phyloP scores from a whole-genome alignment of 768 basidiomycete genomes.

The Kwoniella europaea region DNA sequence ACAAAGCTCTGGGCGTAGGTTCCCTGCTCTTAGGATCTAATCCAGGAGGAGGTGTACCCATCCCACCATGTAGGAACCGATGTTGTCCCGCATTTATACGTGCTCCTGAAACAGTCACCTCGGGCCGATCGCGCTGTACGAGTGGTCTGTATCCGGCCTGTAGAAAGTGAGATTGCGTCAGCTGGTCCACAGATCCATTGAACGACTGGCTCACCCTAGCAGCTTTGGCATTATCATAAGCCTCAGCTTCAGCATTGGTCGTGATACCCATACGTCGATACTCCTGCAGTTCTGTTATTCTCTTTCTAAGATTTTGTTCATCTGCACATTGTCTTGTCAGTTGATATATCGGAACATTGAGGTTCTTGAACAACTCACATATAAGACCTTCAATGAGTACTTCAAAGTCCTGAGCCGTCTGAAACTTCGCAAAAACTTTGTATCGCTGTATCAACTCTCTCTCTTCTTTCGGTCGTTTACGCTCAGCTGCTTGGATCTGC shows the following conservation, averaged over 20 bases:
- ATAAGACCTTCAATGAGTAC: slow-evolving; percentile 83
- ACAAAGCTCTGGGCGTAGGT: slow-evolving; percentile 26
- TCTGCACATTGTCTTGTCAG: slow-evolving; percentile 63
- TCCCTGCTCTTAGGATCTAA: slow-evolving; percentile 35
- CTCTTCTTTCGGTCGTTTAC: slow-evolving; percentile 88
- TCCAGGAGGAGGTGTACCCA: slow-evolving; percentile 42
- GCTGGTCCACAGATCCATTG: not conserved
- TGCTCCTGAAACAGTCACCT: slow-evolving; percentile 35
- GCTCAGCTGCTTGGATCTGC: slow-evolving; percentile 87
- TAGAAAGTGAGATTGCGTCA: not conserved
- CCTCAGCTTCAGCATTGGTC: slow-evolving; percentile 84
- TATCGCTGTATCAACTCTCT: slow-evolving; percentile 85
- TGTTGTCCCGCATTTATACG: slow-evolving; percentile 51
- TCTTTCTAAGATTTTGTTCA: slow-evolving; percentile 81
- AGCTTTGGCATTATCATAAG: slow-evolving; percentile 75
- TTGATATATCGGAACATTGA: not conserved
- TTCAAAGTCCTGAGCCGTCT: slow-evolving; percentile 91
- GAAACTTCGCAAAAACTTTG: slow-evolving; percentile 86
- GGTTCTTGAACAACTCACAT: slow-evolving; percentile 66
- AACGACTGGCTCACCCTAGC: slow-evolving; percentile 67
- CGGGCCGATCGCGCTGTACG: slow-evolving; percentile 29
- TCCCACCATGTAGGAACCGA: slow-evolving; percentile 43
- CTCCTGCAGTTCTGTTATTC: slow-evolving; percentile 87
- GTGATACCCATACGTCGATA: slow-evolving; percentile 85
- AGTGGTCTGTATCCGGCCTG: slow-evolving; percentile 51